Base-by-base conservation (phyloP, 2,329 filamentous ascomycete genomes). In the Beauveria medogensis region DNA sequence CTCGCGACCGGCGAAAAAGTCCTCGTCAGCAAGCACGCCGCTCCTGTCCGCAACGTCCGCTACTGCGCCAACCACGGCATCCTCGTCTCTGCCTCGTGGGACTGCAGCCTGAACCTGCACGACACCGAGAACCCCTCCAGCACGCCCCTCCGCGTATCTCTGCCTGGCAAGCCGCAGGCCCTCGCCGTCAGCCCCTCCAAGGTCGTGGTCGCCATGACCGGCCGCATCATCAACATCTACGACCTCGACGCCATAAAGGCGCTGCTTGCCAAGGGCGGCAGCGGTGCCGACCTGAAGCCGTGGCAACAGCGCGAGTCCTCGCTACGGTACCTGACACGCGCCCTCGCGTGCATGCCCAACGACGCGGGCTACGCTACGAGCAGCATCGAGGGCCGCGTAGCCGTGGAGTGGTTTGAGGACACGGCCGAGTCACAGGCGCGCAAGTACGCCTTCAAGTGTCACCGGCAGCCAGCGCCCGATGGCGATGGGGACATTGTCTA, bases 361-460 rank as follows among this genome's bases (percentile, higher is more conserved):
- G 94, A 97, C 66, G 90, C 89, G 12, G 94, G 94, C 5, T 99
- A 97, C 72, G 92, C 93, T 10, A 93, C 89, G 1, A 91, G 86
- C 62, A 92, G 88, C 69, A 99, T 99, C 69, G 94, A 99, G 72
- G 94, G 94, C 5, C 87, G 94, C 67, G 92, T 99, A 2, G 93
- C 92, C 0, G 94, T 99, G 1, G 94, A 99, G 74, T 97, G 92
- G 91, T 97, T 99, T 72, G 94, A 97, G 71, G 90, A 94, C 18
- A 90, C 86, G 5, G 80, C 86, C 47, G 90, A 93, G 73, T 92
- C 90, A 4, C 92, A 97, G 76, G 88, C 90, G 44, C 85, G 92
- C 66, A 97, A 97, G 74, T 99, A 97, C 73, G 94, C 94, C 16
- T 99, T 99, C 84, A 99, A 99, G 75, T 99, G 94, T 75, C 94